Evolutionary conservation across 1,284 basidiomycete species (phyloP).

Genomic region (Cryptococcus sp.): DNA sequence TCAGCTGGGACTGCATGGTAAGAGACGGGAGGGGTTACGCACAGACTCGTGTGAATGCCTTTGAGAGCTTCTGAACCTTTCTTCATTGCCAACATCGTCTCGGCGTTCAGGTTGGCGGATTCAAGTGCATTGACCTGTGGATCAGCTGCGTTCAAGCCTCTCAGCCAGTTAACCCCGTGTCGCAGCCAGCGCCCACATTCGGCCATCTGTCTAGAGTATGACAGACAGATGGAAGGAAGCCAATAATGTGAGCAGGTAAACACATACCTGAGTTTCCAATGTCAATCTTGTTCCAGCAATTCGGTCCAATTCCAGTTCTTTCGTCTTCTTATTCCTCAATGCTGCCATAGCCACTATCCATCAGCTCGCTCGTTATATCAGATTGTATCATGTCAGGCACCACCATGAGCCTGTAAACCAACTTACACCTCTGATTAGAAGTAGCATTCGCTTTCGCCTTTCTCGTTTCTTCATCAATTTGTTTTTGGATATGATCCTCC

Average conservation of each 20-base stretch:
- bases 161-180: neutral
- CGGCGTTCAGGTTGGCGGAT: conserved; percentile 95
- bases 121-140: conserved; percentile 82
- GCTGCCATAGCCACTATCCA: conserved; percentile 74
- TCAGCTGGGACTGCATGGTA: neutral
- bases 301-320: conserved; percentile 82
- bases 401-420: neutral
- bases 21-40: conserved; percentile 43
- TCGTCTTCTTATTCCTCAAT: conserved; percentile 90
- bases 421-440: conserved; percentile 85
- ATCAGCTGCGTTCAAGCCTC: neutral
- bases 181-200: too few species aligned
- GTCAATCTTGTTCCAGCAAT: conserved; percentile 85
- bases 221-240: too few species aligned
- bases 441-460: conserved; percentile 93
- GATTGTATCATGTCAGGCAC: neutral
- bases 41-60: conserved; percentile 89
- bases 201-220: too few species aligned
- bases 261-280: conserved; percentile 75
- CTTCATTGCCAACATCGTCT: conserved; percentile 98
- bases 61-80: conserved; percentile 88
- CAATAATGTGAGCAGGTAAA: too few species aligned
- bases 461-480: conserved; percentile 90
- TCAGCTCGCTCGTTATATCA: neutral
- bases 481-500: conserved; percentile 93